Conservation (phyloP, 2,329 filamentous ascomycete species). For the Sporothrix globosa region DNA sequence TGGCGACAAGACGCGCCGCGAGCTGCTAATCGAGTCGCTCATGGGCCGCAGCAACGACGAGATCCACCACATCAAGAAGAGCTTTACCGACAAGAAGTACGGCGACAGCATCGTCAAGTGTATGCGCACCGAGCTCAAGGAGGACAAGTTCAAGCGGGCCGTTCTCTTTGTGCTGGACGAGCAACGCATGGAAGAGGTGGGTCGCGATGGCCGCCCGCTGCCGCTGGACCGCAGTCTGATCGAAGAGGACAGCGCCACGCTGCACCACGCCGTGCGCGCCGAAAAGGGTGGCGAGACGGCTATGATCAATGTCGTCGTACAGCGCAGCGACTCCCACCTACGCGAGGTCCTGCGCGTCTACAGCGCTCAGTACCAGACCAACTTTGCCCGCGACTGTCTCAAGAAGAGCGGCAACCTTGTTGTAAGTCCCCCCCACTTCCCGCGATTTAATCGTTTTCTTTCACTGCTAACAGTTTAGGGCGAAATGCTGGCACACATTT, state of each 20-base stretch:
- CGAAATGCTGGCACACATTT: slow-evolving; percentile 89
- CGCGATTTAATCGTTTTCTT: background rate
- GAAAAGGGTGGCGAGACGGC: slow-evolving; percentile 83
- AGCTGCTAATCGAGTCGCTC: slow-evolving; percentile 88
- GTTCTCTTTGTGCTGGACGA: slow-evolving; percentile 83
- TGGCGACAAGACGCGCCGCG: slow-evolving; percentile 77
- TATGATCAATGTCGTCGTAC: slow-evolving; percentile 83
- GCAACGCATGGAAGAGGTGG: slow-evolving; percentile 78
- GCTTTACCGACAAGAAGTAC: slow-evolving; percentile 92
- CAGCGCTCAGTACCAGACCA: slow-evolving; percentile 70
- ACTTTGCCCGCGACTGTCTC: slow-evolving; percentile 87
- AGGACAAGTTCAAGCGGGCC: slow-evolving; percentile 93
- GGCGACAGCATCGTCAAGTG: slow-evolving; percentile 76
- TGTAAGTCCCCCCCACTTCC: slow-evolving; percentile 61
- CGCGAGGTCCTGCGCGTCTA: slow-evolving; percentile 78
- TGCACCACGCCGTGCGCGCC: slow-evolving; percentile 69
- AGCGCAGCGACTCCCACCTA: slow-evolving; percentile 79
- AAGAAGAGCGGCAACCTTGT: slow-evolving; percentile 90
- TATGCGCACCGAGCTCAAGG: slow-evolving; percentile 90
- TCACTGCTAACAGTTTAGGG: slow-evolving; percentile 61
- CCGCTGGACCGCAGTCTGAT: slow-evolving; percentile 63
- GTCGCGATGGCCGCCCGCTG: slow-evolving; percentile 63
- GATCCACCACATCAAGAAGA: slow-evolving; percentile 80
- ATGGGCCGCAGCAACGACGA: slow-evolving; percentile 92
- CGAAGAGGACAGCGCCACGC: slow-evolving; percentile 70